These are phyloP conservation scores for Nadsonia commutata DNA, from an alignment of 1,139 yeast species.

Conservation along the genomic window DNA sequence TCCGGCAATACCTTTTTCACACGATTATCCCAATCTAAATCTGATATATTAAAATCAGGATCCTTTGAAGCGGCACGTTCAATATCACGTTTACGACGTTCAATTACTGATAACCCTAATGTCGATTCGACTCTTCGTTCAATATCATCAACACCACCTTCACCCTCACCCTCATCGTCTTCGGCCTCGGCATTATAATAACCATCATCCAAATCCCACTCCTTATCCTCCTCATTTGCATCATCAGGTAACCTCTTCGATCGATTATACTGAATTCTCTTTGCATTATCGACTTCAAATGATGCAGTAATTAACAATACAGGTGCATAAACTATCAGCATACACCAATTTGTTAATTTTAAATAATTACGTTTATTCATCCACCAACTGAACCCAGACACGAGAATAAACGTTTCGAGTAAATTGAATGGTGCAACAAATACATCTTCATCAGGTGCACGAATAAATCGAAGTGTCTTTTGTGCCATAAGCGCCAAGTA, in stretches of 20 bases:
- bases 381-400: slow-evolving; percentile 27
- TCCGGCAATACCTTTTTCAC: slow-evolving; percentile 42
- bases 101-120: not conserved
- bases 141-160: slow-evolving; percentile 26
- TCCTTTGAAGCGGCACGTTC: slow-evolving; percentile 33
- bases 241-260: slow-evolving; percentile 55
- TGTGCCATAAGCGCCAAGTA: slow-evolving; percentile 76
- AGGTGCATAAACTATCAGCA: slow-evolving; percentile 59
- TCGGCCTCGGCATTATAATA: slow-evolving; percentile 28
- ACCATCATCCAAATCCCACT: slow-evolving; percentile 78
- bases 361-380: slow-evolving; percentile 20
- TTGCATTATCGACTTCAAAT: slow-evolving; percentile 51
- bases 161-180: slow-evolving; percentile 23
- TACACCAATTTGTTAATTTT: slow-evolving; percentile 34
- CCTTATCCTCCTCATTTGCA: slow-evolving; percentile 63
- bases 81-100: slow-evolving; percentile 24
- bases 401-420: slow-evolving; percentile 37
- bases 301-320: slow-evolving; percentile 44
- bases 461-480: slow-evolving; percentile 64
- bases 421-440: slow-evolving; percentile 78
- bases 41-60: slow-evolving; percentile 46
- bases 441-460: slow-evolving; percentile 81
- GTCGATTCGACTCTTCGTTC: too few species aligned
- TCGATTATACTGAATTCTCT: slow-evolving; percentile 59
- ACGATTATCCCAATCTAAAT: slow-evolving; percentile 33